Percentiles rank a stretch among this genome's conserved stretches.
phyloP scores from a whole-genome alignment of 805 yeast genomes.

The Pichia ethanolica region DNA sequence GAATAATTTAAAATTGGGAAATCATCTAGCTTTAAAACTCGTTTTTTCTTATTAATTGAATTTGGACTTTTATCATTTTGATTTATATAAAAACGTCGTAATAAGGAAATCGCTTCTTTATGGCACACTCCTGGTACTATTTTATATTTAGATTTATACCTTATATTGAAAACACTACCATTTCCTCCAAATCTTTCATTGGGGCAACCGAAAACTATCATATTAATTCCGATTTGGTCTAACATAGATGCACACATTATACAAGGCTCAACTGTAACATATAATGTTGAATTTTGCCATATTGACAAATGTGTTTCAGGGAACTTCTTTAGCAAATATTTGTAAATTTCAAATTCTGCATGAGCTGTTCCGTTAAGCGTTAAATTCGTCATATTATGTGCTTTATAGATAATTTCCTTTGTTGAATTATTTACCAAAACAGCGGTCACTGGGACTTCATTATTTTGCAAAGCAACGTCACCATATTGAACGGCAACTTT shows the following conservation, averaged over 20 bases:
- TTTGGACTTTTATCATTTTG: conserved; percentile 83
- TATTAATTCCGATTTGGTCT: conserved; percentile 65
- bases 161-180: conserved; percentile 60
- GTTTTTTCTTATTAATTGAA: conserved; percentile 67
- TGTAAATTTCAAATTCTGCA: conserved; percentile 85
- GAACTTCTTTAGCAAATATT: conserved; percentile 35
- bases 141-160: conserved; percentile 33
- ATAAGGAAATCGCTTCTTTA: conserved; percentile 73
- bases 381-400: conserved; percentile 81
- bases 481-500: conserved; percentile 49
- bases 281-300: conserved; percentile 56
- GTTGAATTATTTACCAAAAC: conserved; percentile 42
- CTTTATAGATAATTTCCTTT: conserved; percentile 54
- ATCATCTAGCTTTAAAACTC: conserved; percentile 46
- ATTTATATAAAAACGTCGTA: conserved; percentile 76
- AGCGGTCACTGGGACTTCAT: conserved; percentile 84
- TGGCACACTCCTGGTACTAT: conserved; percentile 67
- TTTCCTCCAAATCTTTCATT: conserved; percentile 96
- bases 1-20: conserved; percentile 57
- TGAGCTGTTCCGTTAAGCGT: conserved; percentile 84
- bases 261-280: conserved; percentile 97
- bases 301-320: conserved; percentile 24
- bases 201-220: conserved; percentile 85
- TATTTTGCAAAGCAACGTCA: conserved; percentile 50
- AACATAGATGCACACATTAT: conserved; percentile 95